phyloP scores from a whole-genome alignment of 306 rosid species.

The Mimosa pudica region DNA sequence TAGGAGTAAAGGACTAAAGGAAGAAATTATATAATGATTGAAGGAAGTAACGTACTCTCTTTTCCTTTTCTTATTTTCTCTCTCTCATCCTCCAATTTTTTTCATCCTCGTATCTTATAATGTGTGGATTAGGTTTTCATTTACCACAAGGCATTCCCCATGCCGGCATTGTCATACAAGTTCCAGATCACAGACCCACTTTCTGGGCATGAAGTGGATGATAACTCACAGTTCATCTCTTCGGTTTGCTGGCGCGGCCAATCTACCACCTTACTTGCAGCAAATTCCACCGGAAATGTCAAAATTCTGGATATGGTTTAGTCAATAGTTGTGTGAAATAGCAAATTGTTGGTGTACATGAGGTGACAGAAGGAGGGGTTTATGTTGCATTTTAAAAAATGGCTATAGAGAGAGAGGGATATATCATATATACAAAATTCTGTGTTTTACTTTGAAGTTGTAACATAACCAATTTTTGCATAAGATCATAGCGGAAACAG shows the following conservation, averaged over 20 bases:
- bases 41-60: not conserved
- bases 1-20: no score
- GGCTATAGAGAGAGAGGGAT: conserved; percentile 40
- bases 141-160: conserved; percentile 96
- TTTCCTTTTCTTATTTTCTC: not conserved
- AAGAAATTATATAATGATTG: not conserved
- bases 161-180: conserved; percentile 91
- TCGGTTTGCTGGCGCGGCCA: conserved; percentile 96
- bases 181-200: conserved; percentile 75
- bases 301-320: conserved; percentile 94
- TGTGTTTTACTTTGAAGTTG: conserved; percentile 51
- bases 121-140: conserved; percentile 73
- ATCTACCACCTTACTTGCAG: conserved; percentile 80
- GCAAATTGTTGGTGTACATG: conserved; percentile 32
- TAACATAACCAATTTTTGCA: conserved; percentile 64
- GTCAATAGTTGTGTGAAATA: conserved; percentile 28
- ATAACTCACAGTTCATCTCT: conserved; percentile 76
- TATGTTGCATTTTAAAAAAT: not conserved
- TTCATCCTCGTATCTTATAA: not conserved
- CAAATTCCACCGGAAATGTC: conserved; percentile 91
- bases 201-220: conserved; percentile 74
- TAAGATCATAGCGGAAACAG: conserved; percentile 54
- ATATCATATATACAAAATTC: conserved; percentile 33
- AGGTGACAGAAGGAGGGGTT: conserved; percentile 23
- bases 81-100: not conserved